These are phyloP conservation scores for Fraxinus excelsior DNA, from an alignment of 257 asterid species.

Conservation along the genomic window DNA sequence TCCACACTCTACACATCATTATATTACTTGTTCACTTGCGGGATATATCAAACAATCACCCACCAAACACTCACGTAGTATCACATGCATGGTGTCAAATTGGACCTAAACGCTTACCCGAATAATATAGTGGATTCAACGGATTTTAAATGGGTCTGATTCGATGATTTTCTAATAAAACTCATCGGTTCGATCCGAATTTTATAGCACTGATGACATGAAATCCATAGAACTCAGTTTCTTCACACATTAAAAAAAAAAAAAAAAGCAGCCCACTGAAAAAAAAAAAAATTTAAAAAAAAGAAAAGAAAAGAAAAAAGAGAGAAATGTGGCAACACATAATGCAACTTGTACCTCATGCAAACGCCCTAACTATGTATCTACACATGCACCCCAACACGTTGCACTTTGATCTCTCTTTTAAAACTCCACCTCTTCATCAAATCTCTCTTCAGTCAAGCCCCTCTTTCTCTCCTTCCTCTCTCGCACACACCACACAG, in stretches of 20 bases:
- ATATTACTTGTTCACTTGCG: no score
- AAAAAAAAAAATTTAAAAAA: no score
- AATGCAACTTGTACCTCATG: slow-evolving; percentile 68
- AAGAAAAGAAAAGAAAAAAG: background rate
- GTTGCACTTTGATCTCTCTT: slow-evolving; percentile 44
- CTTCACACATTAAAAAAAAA: background rate
- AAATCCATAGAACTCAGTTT: background rate
- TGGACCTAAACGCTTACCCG: no score
- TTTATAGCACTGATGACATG: background rate
- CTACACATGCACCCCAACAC: slow-evolving; percentile 50
- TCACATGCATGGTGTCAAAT: no score
- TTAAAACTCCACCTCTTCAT: slow-evolving; percentile 22
- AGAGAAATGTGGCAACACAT: slow-evolving; percentile 31
- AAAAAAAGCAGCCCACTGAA: slow-evolving; percentile 1
- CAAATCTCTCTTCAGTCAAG: background rate
- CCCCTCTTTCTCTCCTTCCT: background rate
- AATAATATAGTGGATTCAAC: no score
- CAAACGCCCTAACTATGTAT: slow-evolving; percentile 32
- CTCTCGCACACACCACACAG: background rate
- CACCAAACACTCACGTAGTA: no score
- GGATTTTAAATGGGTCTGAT: no score
- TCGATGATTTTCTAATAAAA: no score
- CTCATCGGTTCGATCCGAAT: no score
- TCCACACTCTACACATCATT: no score
- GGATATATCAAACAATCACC: no score